Evolutionary conservation across 305 asterid genomes (phyloP).

Genomic region (Petunia hybrid): DNA sequence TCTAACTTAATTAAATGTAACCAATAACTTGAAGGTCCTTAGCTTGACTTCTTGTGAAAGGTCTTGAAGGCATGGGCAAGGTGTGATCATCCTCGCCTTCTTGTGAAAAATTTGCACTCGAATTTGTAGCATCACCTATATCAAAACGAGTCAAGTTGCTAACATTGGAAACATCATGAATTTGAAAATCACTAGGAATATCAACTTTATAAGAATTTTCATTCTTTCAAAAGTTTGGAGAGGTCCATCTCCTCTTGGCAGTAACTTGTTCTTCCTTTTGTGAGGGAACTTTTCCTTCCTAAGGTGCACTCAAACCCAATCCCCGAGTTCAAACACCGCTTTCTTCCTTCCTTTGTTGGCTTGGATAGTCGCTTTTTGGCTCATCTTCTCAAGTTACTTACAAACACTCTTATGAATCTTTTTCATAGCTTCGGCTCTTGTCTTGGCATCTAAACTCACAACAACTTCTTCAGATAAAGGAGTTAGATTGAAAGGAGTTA

Average conservation of each 20-base stretch:
- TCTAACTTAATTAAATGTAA: too few relatives aligned
- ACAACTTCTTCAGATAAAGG: neutral
- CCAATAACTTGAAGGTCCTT: too few relatives aligned
- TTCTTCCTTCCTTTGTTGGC: neutral
- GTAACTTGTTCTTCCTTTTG: neutral
- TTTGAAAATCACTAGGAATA: neutral
- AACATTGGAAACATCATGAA: neutral
- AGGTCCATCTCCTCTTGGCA: neutral
- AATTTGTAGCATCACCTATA: too few relatives aligned
- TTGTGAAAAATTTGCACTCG: neutral
- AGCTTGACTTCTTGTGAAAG: too few relatives aligned
- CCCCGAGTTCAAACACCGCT: neutral
- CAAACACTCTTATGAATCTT: neutral
- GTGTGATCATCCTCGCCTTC: neutral
- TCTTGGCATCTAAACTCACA: neutral
- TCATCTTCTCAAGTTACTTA: neutral
- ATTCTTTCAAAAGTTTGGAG: neutral
- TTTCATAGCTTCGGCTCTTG: neutral
- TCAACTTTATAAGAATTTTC: neutral
- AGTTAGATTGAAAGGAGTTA: neutral
- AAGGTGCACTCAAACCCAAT: neutral
- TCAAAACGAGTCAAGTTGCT: too few relatives aligned
- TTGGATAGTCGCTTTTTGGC: neutral
- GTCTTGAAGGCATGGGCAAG: too few relatives aligned
- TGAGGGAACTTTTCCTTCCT: neutral